Percentiles rank a stretch among this genome's conserved stretches.
Conservation (phyloP, 2,329 filamentous ascomycete genomes). For the Thermoascus crustaceus region DNA sequence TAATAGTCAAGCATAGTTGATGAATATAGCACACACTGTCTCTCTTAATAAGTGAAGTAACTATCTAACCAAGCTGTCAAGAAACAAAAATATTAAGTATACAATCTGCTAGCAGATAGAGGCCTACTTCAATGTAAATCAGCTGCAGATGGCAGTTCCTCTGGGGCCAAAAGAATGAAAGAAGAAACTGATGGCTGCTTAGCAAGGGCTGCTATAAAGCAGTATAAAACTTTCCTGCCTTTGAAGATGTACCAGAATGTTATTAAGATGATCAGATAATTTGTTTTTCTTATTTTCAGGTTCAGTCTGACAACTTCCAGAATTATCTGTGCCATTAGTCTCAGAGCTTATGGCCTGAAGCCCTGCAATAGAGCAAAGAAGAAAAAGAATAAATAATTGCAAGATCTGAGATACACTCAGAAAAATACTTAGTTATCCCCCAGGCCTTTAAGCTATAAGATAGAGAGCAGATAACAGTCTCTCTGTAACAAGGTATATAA, state of each 20-base stretch:
- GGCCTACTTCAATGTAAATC: conserved; percentile 56
- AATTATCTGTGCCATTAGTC: too few species aligned
- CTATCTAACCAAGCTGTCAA: conserved; percentile 71
- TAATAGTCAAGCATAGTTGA: too few species aligned
- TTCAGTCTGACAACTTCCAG: conserved; percentile 7
- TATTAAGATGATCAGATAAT: not conserved
- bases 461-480: conserved; percentile 40
- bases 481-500: conserved; percentile 52
- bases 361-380: conserved; percentile 9
- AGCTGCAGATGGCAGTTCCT: conserved; percentile 59
- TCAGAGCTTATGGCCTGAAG: conserved; percentile 5
- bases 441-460: too few species aligned
- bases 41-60: conserved; percentile 54
- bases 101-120: conserved; percentile 63
- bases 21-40: conserved; percentile 27
- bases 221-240: too few species aligned
- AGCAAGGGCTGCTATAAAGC: too few species aligned
- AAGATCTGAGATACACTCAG: conserved; percentile 8
- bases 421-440: too few species aligned
- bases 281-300: conserved; percentile 11
- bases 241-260: conserved; percentile 5
- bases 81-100: conserved; percentile 69
- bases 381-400: conserved; percentile 10
- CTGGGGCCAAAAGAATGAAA: conserved; percentile 72
- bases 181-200: conserved; percentile 51